Percentiles rank a stretch among this genome's conserved stretches.
Evolutionary conservation across 139 green algal genomes (phyloP).

Genomic region (Chlorella sp.): DNA sequence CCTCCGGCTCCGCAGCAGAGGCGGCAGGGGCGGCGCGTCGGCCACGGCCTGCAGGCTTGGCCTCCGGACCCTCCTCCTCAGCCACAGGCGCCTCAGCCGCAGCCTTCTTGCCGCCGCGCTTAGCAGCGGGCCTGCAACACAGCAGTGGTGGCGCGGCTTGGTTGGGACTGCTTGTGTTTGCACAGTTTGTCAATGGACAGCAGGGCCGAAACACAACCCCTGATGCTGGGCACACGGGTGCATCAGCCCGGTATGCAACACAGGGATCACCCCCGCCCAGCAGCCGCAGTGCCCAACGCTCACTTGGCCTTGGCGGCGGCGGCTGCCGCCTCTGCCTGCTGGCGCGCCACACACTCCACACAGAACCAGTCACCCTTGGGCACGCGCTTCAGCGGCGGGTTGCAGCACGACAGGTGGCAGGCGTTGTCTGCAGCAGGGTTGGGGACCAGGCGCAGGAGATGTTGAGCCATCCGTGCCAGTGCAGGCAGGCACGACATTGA

Average conservation of each 20-base stretch:
- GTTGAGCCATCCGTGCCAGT: no score
- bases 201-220: no score
- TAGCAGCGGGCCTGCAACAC: constrained; percentile 14
- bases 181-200: no score
- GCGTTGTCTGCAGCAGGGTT: constrained; percentile 37
- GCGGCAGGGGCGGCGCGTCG: neutral
- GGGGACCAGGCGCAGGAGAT: no score
- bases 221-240: no score
- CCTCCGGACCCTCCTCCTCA: neutral
- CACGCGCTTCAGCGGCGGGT: constrained; percentile 40
- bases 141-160: no score
- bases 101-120: neutral
- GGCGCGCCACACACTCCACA: constrained; percentile 32
- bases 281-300: neutral
- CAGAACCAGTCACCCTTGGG: constrained; percentile 59
- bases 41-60: constrained; percentile 16
- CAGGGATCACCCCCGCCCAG: neutral
- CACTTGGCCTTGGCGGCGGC: constrained; percentile 15
- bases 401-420: constrained; percentile 55
- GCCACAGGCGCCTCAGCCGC: neutral
- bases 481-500: no score
- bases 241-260: no score
- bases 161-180: neutral
- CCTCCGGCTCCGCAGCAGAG: neutral
- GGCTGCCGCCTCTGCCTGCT: constrained; percentile 25